These are phyloP conservation scores for Coemansia sp. DNA, from an alignment of 192 early-diverging fungal species.

Conservation along the genomic window DNA sequence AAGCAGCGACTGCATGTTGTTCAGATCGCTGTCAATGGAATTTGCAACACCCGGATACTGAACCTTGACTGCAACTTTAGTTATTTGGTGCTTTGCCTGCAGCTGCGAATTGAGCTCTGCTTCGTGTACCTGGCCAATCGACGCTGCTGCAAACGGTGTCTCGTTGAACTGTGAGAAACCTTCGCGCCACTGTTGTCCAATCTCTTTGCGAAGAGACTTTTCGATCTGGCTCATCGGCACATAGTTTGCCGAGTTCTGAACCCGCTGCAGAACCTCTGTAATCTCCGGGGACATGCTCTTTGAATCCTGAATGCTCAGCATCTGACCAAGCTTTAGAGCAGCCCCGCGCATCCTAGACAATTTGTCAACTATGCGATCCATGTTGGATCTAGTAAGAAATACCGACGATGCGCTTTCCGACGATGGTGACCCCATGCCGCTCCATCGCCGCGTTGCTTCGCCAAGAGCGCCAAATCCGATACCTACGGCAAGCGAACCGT, in stretches of 20 bases:
- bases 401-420: conserved; percentile 43
- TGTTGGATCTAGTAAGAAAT: conserved; percentile 72
- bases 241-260: conserved; percentile 94
- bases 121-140: conserved; percentile 81
- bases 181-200: conserved; percentile 70
- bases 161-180: conserved; percentile 68
- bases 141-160: conserved; percentile 90
- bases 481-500: conserved; percentile 70
- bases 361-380: conserved; percentile 82
- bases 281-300: conserved; percentile 75
- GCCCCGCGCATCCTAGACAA: conserved; percentile 94
- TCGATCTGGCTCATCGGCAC: conserved; percentile 89
- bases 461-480: conserved; percentile 69
- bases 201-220: conserved; percentile 62
- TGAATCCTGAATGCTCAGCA: conserved; percentile 92
- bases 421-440: conserved; percentile 48
- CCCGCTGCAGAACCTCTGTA: conserved; percentile 74
- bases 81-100: conserved; percentile 18
- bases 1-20: conserved; percentile 76
- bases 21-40: conserved; percentile 86
- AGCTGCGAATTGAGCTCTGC: conserved; percentile 46
- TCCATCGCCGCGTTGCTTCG: conserved; percentile 62
- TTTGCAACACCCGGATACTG: conserved; percentile 93
- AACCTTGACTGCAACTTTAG: conserved; percentile 82
- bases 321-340: conserved; percentile 95